Base-by-base conservation (phyloP, 2,329 filamentous ascomycete genomes). In the Monilinia polystroma region DNA sequence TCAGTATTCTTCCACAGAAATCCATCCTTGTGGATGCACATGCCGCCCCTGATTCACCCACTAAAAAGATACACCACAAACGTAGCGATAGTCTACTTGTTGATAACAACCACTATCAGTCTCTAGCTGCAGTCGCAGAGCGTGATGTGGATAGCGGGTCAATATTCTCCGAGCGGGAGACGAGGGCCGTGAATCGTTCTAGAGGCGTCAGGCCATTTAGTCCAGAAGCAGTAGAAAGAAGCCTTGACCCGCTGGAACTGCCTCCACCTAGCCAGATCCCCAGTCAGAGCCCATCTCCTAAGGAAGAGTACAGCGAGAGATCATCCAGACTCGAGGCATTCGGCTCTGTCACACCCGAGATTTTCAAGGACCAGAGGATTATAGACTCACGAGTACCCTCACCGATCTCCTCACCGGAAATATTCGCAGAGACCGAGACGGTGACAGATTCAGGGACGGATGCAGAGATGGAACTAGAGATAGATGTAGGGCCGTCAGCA, bases 1-100 rank as follows among this genome's bases (percentile, higher is more conserved):
- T 89, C 76, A 87, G 85, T 73, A 88, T 89, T 70, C 77, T 89
- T 58, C 85, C 86, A 51, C 84, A 85, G 16, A 86, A 85, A 76
- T 87, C 85, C 73, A 89, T 89, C 72, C 81, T 89, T 6, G 83
- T 84, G 52, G 84, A 86, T 70, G 71, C 76, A 1, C 80, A 81
- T 7, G 73, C 64, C 70, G 72, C 70, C 75, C 38, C 26, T 12
- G 75, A 63, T 20, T 18, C 55, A 67, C 66, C 43, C 68, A 67
- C 54, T 23, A 62, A 63, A 47, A 53, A 63, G 12, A 69, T 65
- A 26, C 72, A 76, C 18, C 81, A 84, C 68, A 76, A 75, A 43
- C 80, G 85, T 43, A 79, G 80, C 29, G 86, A 88, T 72, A 87
- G 84, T 72, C 77, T 88, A 65, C 77, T 85, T 8, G 80, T 82